Conservation (phyloP, 2,329 filamentous ascomycete genomes). For the Arthrobotrys musiformis region DNA sequence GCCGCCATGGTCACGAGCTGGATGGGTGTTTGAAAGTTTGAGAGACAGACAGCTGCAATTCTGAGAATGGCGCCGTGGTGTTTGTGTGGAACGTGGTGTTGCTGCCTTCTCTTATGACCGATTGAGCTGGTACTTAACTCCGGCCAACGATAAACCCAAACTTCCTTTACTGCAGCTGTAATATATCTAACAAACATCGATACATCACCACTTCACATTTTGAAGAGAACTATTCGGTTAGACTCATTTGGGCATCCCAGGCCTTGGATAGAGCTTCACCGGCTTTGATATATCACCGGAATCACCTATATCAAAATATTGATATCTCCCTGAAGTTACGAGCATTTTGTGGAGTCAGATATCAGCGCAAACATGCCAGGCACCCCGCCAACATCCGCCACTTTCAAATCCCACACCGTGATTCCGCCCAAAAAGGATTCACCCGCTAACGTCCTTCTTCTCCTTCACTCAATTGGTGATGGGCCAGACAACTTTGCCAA, state of each 20-base stretch:
- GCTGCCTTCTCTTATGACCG: not conserved
- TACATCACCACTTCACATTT: no score
- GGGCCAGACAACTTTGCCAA: slow-evolving; percentile 74
- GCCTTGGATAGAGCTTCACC: no score
- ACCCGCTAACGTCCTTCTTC: slow-evolving; percentile 77
- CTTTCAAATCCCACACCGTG: slow-evolving; percentile 65
- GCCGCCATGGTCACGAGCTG: slow-evolving; percentile 60
- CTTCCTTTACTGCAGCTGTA: no score
- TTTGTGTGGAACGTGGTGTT: not conserved
- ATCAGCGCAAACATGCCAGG: slow-evolving; percentile 58
- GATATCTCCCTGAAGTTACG: no score
- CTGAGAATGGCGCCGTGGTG: slow-evolving; percentile 2
- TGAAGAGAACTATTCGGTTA: no score
- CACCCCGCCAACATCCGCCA: slow-evolving; percentile 62
- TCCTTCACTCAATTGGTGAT: slow-evolving; percentile 88
- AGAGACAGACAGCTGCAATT: no score
- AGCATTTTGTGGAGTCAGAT: no score
- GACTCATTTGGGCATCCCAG: no score
- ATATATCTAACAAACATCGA: no score
- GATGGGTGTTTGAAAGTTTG: slow-evolving; percentile 2
- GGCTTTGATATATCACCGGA: no score
- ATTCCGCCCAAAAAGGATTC: slow-evolving; percentile 62
- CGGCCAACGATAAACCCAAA: not conserved
- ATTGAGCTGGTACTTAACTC: not conserved
- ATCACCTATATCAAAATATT: no score